Evolutionary conservation across 805 yeast genomes (phyloP).

Genomic region (Zygosaccharomyces bisporus): DNA sequence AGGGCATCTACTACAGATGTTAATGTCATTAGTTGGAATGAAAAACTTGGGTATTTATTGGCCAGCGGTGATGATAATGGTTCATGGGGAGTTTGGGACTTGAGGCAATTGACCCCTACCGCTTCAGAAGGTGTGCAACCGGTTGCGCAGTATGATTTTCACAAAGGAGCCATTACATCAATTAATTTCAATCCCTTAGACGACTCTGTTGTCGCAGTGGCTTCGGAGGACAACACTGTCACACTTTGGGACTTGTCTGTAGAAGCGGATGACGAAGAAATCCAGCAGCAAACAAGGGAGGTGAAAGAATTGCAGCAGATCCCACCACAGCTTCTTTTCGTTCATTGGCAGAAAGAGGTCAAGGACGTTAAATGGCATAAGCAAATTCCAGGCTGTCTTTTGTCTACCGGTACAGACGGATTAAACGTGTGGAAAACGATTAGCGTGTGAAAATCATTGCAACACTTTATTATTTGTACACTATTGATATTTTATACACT

Average conservation of each 20-base stretch:
- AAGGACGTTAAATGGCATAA: conserved; percentile 98
- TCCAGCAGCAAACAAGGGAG: conserved; percentile 76
- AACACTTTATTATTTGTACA: conserved; percentile 6
- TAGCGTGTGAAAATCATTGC: conserved; percentile 54
- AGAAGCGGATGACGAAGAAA: conserved; percentile 97
- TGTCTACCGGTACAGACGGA: conserved; percentile 94
- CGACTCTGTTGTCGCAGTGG: conserved; percentile 92
- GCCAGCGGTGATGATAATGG: conserved; percentile 99
- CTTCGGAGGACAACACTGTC: conserved; percentile 94
- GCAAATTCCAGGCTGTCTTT: conserved; percentile 94
- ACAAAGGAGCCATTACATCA: conserved; percentile 87
- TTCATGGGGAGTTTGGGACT: conserved; percentile 96
- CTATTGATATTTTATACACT: conserved; percentile 1
- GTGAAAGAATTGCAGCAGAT: conserved; percentile 78
- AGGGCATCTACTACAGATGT: conserved; percentile 79
- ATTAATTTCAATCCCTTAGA: conserved; percentile 93
- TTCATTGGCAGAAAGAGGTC: conserved; percentile 97
- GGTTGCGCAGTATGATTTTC: conserved; percentile 94
- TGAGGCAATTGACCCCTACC: conserved; percentile 71
- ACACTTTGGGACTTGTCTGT: conserved; percentile 98
- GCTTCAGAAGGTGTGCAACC: conserved; percentile 50
- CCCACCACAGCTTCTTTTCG: conserved; percentile 93
- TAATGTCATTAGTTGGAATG: conserved; percentile 95
- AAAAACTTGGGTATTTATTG: conserved; percentile 75
- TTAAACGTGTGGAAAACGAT: conserved; percentile 94